Conservation (phyloP, 768 basidiomycete species). For the Boletus vermiculosoides region DNA sequence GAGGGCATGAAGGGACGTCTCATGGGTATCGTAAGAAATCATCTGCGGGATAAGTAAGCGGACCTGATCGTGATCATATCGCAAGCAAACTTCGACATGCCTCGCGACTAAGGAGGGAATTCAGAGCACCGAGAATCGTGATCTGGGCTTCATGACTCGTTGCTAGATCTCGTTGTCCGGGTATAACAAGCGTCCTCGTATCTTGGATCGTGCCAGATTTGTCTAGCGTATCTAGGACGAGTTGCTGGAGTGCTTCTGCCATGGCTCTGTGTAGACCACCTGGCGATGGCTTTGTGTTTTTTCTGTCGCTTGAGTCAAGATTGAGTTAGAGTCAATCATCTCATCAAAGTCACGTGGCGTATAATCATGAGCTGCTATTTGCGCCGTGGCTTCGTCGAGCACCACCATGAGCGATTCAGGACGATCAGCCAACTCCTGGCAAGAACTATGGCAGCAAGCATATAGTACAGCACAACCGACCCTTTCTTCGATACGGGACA, state of each 20-base stretch:
- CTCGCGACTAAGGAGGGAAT: constrained; percentile 84
- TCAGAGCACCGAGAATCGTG: constrained; percentile 83
- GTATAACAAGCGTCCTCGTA: constrained; percentile 64
- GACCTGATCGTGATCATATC: constrained; percentile 3
- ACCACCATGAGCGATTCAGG: constrained; percentile 16
- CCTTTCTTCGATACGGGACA: constrained; percentile 47
- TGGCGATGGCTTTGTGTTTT: constrained; percentile 4
- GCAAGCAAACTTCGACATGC: constrained; percentile 41
- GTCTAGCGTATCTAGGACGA: constrained; percentile 73
- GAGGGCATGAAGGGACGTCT: constrained; percentile 67
- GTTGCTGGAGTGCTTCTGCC: constrained; percentile 79
- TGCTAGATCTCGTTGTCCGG: constrained; percentile 58
- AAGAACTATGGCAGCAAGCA: constrained; percentile 52
- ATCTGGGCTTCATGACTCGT: constrained; percentile 76
- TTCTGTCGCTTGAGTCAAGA: neutral
- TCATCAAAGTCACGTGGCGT: constrained; percentile 18
- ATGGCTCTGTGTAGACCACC: constrained; percentile 35
- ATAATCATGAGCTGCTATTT: neutral
- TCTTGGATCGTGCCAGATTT: constrained; percentile 55
- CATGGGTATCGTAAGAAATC: constrained; percentile 77
- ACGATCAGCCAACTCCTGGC: constrained; percentile 19
- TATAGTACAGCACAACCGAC: constrained; percentile 62
- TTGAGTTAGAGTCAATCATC: constrained; percentile 18
- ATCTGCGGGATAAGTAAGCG: constrained; percentile 52
- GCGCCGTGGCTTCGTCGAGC: neutral